Conservation (phyloP, 805 yeast species). For the Yarrowia bubula region DNA sequence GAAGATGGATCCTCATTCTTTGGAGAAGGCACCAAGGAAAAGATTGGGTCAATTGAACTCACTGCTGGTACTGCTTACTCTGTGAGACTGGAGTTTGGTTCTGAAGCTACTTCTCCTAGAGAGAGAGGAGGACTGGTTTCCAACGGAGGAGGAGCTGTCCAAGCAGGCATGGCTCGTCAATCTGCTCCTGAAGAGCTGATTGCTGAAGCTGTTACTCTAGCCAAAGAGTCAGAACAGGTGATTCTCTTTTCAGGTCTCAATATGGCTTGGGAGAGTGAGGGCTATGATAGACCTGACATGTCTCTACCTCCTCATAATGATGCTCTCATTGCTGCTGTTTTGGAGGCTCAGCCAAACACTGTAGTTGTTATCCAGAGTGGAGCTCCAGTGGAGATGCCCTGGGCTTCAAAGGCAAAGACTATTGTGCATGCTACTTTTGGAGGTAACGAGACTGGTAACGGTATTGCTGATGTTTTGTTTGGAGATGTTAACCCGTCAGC, state of each 20-base stretch:
- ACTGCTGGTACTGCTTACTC: conserved; percentile 49
- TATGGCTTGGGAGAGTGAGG: conserved; percentile 60
- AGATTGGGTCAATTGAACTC: conserved; percentile 42
- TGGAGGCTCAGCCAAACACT: conserved; percentile 50
- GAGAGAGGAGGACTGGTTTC: conserved; percentile 22
- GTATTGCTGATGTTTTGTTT: conserved; percentile 57
- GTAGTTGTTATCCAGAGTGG: conserved; percentile 60
- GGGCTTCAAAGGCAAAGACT: conserved; percentile 46
- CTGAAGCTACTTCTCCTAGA: conserved; percentile 44
- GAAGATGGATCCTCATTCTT: conserved; percentile 51
- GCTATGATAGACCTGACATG: conserved; percentile 53
- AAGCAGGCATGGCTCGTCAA: conserved; percentile 40
- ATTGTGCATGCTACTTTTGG: conserved; percentile 56
- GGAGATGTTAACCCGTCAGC: conserved; percentile 64
- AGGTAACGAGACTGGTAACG: conserved; percentile 58
- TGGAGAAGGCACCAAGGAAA: conserved; percentile 56
- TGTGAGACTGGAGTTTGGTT: conserved; percentile 51
- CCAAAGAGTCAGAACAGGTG: conserved; percentile 50
- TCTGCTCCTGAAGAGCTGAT: conserved; percentile 41
- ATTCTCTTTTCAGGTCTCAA: conserved; percentile 52
- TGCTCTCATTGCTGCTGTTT: conserved; percentile 47
- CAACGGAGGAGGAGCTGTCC: conserved; percentile 42
- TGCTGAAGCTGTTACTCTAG: conserved; percentile 27
- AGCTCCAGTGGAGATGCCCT: conserved; percentile 60
- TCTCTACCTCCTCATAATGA: conserved; percentile 51